Evolutionary conservation across 176 grass and related monocot species (phyloP).

Genomic region (Pontederia paniculata): DNA sequence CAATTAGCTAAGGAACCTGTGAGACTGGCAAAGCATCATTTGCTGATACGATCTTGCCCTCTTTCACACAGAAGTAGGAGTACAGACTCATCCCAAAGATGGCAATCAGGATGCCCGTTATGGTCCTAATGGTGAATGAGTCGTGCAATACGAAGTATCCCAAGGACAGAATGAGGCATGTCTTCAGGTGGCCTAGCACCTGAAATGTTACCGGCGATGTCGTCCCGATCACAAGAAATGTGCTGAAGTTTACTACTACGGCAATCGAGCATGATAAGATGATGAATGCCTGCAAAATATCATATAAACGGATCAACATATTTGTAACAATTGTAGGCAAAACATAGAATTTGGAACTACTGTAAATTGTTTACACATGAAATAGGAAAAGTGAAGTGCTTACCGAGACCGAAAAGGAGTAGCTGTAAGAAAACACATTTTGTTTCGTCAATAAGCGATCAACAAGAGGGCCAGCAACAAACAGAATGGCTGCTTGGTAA

Average conservation of each 20-base stretch:
- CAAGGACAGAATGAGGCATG: conserved; percentile 79
- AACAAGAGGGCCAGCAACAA: conserved; percentile 63
- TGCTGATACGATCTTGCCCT: conserved; percentile 46
- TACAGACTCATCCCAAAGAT: conserved; percentile 88
- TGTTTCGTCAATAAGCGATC: conserved; percentile 57
- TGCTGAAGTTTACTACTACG: conserved; percentile 89
- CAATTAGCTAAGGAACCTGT: conserved; percentile 10
- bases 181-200: conserved; percentile 89
- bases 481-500: conserved; percentile 70
- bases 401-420: conserved; percentile 60
- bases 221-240: conserved; percentile 81
- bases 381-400: neutral
- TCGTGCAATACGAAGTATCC: conserved; percentile 58
- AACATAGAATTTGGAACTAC: neutral
- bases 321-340: too few relatives aligned
- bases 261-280: conserved; percentile 67
- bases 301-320: neutral
- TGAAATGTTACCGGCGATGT: conserved; percentile 88
- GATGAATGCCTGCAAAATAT: conserved; percentile 48
- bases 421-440: conserved; percentile 56
- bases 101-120: conserved; percentile 69
- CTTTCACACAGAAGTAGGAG: conserved; percentile 57
- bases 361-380: too few relatives aligned
- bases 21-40: conserved; percentile 18
- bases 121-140: conserved; percentile 60